Conservation (phyloP, 2,329 filamentous ascomycete genomes). For the Ophiostoma quercus region DNA sequence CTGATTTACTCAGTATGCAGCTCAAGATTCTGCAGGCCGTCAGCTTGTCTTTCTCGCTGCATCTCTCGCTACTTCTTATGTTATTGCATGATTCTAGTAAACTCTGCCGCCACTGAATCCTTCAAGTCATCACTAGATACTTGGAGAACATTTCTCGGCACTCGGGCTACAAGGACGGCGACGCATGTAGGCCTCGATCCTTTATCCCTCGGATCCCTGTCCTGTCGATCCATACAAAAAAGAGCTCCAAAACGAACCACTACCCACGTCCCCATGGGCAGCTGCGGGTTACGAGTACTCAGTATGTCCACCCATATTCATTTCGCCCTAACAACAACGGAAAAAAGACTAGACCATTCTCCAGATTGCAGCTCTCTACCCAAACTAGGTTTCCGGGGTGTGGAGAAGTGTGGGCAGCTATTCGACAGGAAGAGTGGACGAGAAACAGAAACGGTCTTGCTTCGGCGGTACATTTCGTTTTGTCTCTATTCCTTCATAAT, state of each 20-base stretch:
- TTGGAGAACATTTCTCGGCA: neutral
- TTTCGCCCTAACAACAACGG: neutral
- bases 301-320: no score
- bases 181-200: neutral
- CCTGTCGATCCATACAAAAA: neutral
- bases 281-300: no score
- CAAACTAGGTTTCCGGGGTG: constrained; percentile 1
- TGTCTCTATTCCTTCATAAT: neutral
- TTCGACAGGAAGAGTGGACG: neutral
- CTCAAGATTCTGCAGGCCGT: neutral
- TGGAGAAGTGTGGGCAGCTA: neutral
- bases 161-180: neutral
- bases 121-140: neutral
- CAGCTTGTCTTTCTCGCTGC: neutral
- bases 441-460: neutral
- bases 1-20: neutral
- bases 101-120: neutral
- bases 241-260: neutral
- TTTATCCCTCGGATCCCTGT: neutral
- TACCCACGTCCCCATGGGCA: no score
- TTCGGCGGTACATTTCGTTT: constrained; percentile 16
- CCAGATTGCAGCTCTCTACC: neutral
- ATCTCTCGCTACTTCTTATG: neutral
- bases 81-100: neutral
- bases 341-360: neutral